These are phyloP conservation scores for Chionographis japonica DNA, from an alignment of 106 monocot genomes.

Conservation along the genomic window DNA sequence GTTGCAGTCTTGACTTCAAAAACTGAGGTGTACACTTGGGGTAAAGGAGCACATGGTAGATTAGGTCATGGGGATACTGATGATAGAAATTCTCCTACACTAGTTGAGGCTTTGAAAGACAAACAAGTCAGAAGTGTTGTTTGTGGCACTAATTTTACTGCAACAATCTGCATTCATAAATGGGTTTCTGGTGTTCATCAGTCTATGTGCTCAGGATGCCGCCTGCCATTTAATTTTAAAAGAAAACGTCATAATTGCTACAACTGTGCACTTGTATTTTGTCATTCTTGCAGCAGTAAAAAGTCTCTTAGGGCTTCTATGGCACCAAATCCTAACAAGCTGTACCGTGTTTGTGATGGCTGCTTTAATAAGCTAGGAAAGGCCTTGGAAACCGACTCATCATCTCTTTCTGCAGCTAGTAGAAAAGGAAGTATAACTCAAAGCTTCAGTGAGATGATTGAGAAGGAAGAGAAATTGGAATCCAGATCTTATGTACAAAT, in stretches of 20 bases:
- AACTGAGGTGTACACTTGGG: conserved; percentile 89
- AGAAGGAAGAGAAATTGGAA: conserved; percentile 67
- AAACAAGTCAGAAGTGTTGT: conserved; percentile 75
- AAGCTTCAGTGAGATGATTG: conserved; percentile 45
- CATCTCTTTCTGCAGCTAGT: conserved; percentile 40
- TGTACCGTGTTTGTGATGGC: conserved; percentile 87
- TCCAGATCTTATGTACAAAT: conserved; percentile 47
- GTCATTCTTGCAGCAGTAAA: conserved; percentile 94
- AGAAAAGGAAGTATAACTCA: conserved; percentile 47
- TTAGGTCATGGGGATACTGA: conserved; percentile 72
- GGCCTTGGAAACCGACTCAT: conserved; percentile 50
- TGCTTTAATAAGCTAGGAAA: conserved; percentile 80
- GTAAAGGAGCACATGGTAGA: conserved; percentile 78
- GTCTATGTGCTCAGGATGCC: conserved; percentile 94
- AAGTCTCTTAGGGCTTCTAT: conserved; percentile 92
- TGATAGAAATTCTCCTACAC: conserved; percentile 56
- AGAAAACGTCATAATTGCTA: conserved; percentile 98
- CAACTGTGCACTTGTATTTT: conserved; percentile 94
- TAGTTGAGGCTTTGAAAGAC: conserved; percentile 79
- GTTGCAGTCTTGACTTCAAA: conserved; percentile 74
- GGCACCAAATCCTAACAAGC: conserved; percentile 90
- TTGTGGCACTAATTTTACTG: conserved; percentile 79
- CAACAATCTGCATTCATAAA: conserved; percentile 76
- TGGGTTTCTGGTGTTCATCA: conserved; percentile 85
- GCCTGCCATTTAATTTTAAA: conserved; percentile 89